Conservation (phyloP, 352 stramenopile species). For the Globisporangium paddicum region DNA sequence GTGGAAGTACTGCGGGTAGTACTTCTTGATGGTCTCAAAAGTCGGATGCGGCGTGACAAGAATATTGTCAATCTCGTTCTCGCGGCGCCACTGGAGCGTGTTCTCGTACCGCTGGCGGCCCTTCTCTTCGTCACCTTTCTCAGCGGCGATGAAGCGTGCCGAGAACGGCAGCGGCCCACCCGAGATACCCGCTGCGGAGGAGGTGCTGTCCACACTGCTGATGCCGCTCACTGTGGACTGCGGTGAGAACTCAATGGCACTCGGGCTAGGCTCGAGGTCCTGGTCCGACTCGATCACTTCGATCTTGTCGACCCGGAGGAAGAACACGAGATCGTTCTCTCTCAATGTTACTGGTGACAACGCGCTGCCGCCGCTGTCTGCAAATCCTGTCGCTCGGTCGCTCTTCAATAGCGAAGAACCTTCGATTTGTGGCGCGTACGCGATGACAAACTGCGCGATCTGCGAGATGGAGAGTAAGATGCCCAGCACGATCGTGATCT, state of each 20-base stretch:
- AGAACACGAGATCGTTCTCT: conserved; percentile 39
- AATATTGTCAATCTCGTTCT: conserved; percentile 86
- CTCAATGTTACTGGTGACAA: conserved; percentile 16
- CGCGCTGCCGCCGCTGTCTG: not conserved
- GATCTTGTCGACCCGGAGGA: conserved; percentile 53
- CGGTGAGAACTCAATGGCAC: conserved; percentile 6
- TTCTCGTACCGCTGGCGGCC: conserved; percentile 65
- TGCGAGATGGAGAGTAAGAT: conserved; percentile 74
- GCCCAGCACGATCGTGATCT: conserved; percentile 83
- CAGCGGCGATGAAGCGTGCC: conserved; percentile 69
- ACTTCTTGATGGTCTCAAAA: conserved; percentile 89
- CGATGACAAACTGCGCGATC: conserved; percentile 55
- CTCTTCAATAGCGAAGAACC: conserved; percentile 12
- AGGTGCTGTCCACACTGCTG: not conserved
- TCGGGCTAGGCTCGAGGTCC: conserved; percentile 20
- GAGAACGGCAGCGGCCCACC: conserved; percentile 72
- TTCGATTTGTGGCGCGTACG: conserved; percentile 25
- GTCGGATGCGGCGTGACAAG: conserved; percentile 72
- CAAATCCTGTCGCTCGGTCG: not conserved
- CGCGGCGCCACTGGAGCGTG: conserved; percentile 82
- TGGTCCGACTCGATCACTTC: conserved; percentile 64
- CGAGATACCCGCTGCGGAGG: conserved; percentile 27
- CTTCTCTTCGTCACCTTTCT: conserved; percentile 84
- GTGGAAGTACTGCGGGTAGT: conserved; percentile 91
- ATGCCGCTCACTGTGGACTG: conserved; percentile 7